Base-by-base conservation (phyloP, 352 stramenopile genomes). In the Phytophthora cryptogea region DNA sequence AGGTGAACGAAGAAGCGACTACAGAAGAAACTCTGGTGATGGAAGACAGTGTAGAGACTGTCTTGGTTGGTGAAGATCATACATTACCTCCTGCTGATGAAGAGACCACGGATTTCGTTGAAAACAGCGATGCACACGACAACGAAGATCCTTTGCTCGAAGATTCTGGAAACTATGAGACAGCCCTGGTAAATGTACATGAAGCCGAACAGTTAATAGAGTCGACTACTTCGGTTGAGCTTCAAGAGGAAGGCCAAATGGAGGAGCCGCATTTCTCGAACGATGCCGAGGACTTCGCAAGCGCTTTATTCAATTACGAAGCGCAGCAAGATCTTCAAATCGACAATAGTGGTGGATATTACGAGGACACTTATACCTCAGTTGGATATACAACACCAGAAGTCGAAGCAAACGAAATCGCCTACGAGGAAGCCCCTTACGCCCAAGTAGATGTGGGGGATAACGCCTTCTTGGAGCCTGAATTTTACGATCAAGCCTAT, bases 401-500 rank as follows among this genome's bases (percentile, higher is more conserved):
- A 20, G 27, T 35, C 32, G 32, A 54, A 49, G 2, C 33, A 41
- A 42, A 40, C 23, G 42, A 50, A 8, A 16, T 23, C n/a, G 9
- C 5, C 10, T 40, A 33, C 55, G 11, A 56, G 3, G 26, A 45
- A 8, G n/a, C 5, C 37, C n/a, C 59, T 17, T 32, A 54, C 48
- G 40, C 5, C 31, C 17, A 51, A 45, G 17, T 11, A 14, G 8
- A 54, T 37, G 32, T 13, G n/a, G 32, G 28, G 16, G 35, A 30
- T 7, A n/a, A 54, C 9, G 7, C 3, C 33, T 44, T 27, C n/a
- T 49, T 11, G 26, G 52, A 52, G 8, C 52, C 40, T 13, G 42
- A 47, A 11, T 28, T 48, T 50, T n/a, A 36, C 20, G 14, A 52
- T 48, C 31, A 45, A 45, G 27, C 8, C 10, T 46, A 51, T 6